phyloP scores from a whole-genome alignment of 2,329 filamentous ascomycete species.

The Xylaria sp. region DNA sequence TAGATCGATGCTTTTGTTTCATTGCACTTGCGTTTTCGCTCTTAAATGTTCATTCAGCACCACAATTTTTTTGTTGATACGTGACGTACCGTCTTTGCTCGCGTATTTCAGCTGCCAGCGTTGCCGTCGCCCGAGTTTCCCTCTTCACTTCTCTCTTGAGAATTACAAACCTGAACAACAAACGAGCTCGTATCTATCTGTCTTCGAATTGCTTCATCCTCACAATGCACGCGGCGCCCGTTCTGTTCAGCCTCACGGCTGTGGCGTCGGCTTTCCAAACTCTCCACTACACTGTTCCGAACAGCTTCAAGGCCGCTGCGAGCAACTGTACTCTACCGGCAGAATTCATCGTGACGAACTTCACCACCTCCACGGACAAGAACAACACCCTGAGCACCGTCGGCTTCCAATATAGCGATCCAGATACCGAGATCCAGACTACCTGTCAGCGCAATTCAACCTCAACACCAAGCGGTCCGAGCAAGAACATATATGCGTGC shows the following conservation, averaged over 20 bases:
- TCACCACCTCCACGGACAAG: conserved; percentile 42
- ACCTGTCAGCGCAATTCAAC: conserved; percentile 45
- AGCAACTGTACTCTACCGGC: conserved; percentile 44
- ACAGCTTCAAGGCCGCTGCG: conserved; percentile 37
- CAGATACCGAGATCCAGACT: conserved; percentile 46
- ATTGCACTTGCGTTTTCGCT: conserved; percentile 3
- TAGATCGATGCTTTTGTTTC: not conserved
- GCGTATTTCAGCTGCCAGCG: not conserved
- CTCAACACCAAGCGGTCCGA: conserved; percentile 41
- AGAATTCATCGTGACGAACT: conserved; percentile 44
- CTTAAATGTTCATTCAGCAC: not conserved
- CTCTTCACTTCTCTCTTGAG: not conserved
- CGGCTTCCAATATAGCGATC: conserved; percentile 45
- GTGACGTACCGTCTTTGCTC: not conserved
- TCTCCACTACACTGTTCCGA: conserved; percentile 44
- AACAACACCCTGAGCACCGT: conserved; percentile 41
- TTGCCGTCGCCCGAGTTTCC: not conserved
- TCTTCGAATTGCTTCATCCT: not conserved
- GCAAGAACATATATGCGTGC: conserved; percentile 45
- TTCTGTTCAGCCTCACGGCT: conserved; percentile 43
- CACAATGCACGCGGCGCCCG: conserved; percentile 39
- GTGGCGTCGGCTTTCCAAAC: conserved; percentile 41
- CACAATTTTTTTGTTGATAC: not conserved
- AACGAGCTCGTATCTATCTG: not conserved
- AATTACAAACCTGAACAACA: not conserved